Evolutionary conservation across 2,329 filamentous ascomycete species (phyloP), one percentile per base, ranked within the genome.

Genomic region (Xylariaceae sp.): DNA sequence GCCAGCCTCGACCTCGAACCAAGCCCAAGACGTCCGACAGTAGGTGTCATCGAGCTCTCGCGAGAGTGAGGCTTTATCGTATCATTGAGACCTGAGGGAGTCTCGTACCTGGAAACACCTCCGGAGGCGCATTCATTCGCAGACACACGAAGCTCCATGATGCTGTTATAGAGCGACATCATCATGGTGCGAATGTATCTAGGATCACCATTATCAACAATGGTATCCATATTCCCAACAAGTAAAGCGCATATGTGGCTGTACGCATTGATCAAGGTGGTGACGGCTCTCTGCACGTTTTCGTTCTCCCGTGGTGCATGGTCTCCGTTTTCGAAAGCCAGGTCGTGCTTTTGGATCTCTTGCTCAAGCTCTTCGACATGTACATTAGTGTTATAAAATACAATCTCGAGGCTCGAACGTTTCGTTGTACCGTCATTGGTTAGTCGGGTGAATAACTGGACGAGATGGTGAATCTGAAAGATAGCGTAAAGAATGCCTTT

Each of bases 401-500:
- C 79, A 45, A 82, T 76, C 56, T 85, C 81, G 10, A 85, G 73
- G 52, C 80, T 83, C 4, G 80, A 83, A 40, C 79, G 70, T 58
- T 81, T 82, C 19, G 74, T 68, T 8, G 77, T 78, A 23, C 75
- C 77, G 48, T 84, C 80, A 53, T 74, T 79, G 38, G 79, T 76
- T 39, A 85, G 68, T 35, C 77, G 73, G 63, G 83, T 79, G 42
- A 85, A 68, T 64, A 79, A 80, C 62, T 85, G 80, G 48, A 85
- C 82, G 66, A 80, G 80, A 5, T 81, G 81, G 50, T 85, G 82
- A 21, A 85, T 80, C 59, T 84, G 80, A 51, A 84, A 85, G 22
- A 85, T 74, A 3, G 82, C 80, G 60, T 83, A 85, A 2, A 85
- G 70, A 20, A 85, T 79, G 22, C 81, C 81, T 59, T 84, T 84